phyloP scores from a whole-genome alignment of 805 yeast species.

The Candida nitratophila region DNA sequence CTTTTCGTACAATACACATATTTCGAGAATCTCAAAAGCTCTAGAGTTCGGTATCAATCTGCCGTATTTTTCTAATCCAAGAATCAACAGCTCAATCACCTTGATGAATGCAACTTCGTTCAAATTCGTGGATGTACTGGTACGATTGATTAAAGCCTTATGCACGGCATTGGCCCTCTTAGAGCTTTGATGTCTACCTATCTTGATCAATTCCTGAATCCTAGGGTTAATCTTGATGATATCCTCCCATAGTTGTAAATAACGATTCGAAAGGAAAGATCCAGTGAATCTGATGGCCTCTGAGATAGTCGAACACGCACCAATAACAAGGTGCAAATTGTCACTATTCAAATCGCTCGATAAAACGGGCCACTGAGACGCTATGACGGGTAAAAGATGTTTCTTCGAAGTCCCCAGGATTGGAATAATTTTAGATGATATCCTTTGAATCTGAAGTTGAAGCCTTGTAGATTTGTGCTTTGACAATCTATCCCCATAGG shows the following conservation, averaged over 20 bases:
- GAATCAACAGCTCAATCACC: slow-evolving; percentile 25
- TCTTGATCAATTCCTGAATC: slow-evolving; percentile 11
- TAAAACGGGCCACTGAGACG: slow-evolving; percentile 47
- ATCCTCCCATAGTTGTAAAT: slow-evolving; percentile 38
- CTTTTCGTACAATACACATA: slow-evolving; percentile 20
- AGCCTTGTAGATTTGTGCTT: slow-evolving; percentile 60
- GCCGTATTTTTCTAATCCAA: slow-evolving; percentile 33
- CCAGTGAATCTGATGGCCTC: slow-evolving; percentile 31
- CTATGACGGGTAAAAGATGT: slow-evolving; percentile 41
- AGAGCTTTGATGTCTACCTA: not conserved
- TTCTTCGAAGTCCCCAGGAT: slow-evolving; percentile 43
- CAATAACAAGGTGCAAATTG: slow-evolving; percentile 23
- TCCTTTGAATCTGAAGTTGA: slow-evolving; percentile 47
- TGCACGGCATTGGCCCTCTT: not conserved
- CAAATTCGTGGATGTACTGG: slow-evolving; percentile 16
- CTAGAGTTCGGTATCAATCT: slow-evolving; percentile 32
- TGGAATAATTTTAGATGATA: slow-evolving; percentile 39
- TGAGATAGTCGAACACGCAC: slow-evolving; percentile 21
- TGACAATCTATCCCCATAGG: slow-evolving; percentile 60
- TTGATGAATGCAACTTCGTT: slow-evolving; percentile 7
- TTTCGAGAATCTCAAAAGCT: slow-evolving; percentile 29
- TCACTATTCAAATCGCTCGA: slow-evolving; percentile 13
- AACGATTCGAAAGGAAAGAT: slow-evolving; percentile 39
- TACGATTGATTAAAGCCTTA: slow-evolving; percentile 6
- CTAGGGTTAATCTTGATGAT: slow-evolving; percentile 4